Percentiles rank a stretch among this genome's conserved stretches.
These are phyloP conservation scores for Pichia sp. DNA, from an alignment of 1,139 yeast genomes.

Conservation along the genomic window DNA sequence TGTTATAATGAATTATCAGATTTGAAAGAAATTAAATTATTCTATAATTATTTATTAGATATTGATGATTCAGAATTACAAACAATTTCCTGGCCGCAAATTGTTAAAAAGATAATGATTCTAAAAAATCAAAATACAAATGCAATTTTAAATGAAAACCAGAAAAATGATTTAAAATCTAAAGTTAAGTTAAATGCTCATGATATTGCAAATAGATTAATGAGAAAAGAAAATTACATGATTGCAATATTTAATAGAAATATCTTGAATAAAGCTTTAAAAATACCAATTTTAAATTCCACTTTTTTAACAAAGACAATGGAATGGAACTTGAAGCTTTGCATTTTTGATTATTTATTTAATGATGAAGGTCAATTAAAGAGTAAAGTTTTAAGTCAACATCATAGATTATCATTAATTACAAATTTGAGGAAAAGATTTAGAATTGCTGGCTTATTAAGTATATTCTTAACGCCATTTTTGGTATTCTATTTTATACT, in stretches of 20 bases:
- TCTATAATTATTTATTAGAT: slow-evolving; percentile 59
- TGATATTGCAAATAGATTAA: slow-evolving; percentile 88
- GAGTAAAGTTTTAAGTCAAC: slow-evolving; percentile 62
- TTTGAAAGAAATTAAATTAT: slow-evolving; percentile 56
- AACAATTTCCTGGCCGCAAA: slow-evolving; percentile 88
- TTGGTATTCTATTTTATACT: slow-evolving; percentile 76
- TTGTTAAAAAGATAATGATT: slow-evolving; percentile 70
- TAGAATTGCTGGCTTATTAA: slow-evolving; percentile 79
- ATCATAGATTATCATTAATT: slow-evolving; percentile 60
- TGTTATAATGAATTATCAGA: slow-evolving; percentile 48
- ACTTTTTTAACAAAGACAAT: slow-evolving; percentile 69
- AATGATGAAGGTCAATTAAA: slow-evolving; percentile 82
- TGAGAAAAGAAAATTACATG: slow-evolving; percentile 91
- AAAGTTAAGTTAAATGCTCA: slow-evolving; percentile 81
- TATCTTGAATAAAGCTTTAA: slow-evolving; percentile 57
- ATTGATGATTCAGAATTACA: slow-evolving; percentile 77
- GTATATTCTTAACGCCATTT: slow-evolving; percentile 77
- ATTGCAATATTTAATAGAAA: slow-evolving; percentile 83
- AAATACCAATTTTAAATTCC: slow-evolving; percentile 38
- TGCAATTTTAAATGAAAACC: slow-evolving; percentile 48
- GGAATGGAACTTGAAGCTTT: slow-evolving; percentile 89
- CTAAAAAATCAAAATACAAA: slow-evolving; percentile 65
- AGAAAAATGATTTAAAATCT: slow-evolving; percentile 51
- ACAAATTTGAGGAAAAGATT: slow-evolving; percentile 72
- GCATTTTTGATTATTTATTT: slow-evolving; percentile 82